These are phyloP conservation scores for Claviceps digitariae DNA, from an alignment of 2,329 filamentous ascomycete genomes.

Conservation along the genomic window DNA sequence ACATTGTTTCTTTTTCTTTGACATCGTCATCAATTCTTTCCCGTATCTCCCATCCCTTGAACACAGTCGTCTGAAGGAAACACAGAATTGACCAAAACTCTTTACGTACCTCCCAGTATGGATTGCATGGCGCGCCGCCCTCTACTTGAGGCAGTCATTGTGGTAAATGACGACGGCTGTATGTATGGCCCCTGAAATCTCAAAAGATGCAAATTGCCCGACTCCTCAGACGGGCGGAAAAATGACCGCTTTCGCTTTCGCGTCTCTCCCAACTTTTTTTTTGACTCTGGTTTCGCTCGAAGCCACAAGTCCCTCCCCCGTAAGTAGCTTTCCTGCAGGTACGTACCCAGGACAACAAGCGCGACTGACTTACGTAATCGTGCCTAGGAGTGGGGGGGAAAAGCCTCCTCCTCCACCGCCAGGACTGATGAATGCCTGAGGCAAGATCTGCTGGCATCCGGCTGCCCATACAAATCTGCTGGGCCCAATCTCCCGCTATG, in stretches of 20 bases:
- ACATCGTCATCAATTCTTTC: not conserved
- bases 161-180: not conserved
- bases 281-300: not conserved
- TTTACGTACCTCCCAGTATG: slow-evolving; percentile 34
- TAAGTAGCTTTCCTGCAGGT: not conserved
- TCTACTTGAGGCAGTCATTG: slow-evolving; percentile 43
- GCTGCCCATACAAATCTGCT: slow-evolving; percentile 5
- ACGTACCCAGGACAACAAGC: not conserved
- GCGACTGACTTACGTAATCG: not conserved
- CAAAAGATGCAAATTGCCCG: slow-evolving; percentile 6
- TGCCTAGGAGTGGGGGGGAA: rapidly evolving
- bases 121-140: slow-evolving; percentile 35
- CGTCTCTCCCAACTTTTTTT: slow-evolving; percentile 14
- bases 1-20: not conserved
- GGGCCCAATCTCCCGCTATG: slow-evolving; percentile 4
- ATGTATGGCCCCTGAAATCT: slow-evolving; percentile 4
- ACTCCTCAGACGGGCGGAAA: not conserved
- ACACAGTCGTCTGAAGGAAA: not conserved
- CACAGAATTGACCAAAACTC: not conserved
- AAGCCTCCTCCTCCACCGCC: not conserved
- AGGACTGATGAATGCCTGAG: slow-evolving; percentile 12
- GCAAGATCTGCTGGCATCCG: slow-evolving; percentile 8
- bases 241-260: not conserved
- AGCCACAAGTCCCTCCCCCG: not conserved
- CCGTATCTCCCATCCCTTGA: not conserved